Evolutionary conservation across 352 stramenopile genomes (phyloP).

Genomic region (Albugo laibachii): DNA sequence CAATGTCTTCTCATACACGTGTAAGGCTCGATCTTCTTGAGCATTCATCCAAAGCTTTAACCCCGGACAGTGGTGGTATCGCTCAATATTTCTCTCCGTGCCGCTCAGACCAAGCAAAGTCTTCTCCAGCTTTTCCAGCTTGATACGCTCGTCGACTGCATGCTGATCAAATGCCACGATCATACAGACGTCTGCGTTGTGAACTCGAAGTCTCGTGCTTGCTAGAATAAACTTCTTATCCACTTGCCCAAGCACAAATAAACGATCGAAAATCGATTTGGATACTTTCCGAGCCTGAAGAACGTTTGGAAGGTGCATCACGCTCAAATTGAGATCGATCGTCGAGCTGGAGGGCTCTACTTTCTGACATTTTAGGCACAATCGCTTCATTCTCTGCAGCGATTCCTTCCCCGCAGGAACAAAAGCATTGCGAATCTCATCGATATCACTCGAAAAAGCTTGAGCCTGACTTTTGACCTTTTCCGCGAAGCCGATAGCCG

Average conservation of each 20-base stretch:
- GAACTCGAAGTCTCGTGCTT: constrained; percentile 1
- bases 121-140: constrained; percentile 64
- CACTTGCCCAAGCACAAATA: constrained; percentile 75
- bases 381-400: background rate
- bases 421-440: too few species aligned
- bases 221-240: constrained; percentile 83
- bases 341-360: background rate
- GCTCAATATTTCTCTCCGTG: constrained; percentile 26
- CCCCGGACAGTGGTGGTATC: constrained; percentile 25
- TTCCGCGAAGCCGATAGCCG: too few species aligned
- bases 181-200: constrained; percentile 8
- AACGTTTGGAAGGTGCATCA: constrained; percentile 1
- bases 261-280: constrained; percentile 31
- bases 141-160: constrained; percentile 77
- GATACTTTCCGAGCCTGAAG: constrained; percentile 22
- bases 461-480: too few species aligned
- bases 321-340: constrained; percentile 2
- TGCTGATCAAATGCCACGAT: constrained; percentile 59
- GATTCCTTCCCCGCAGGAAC: background rate
- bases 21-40: constrained; percentile 23
- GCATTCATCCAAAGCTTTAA: constrained; percentile 33
- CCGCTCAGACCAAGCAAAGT: constrained; percentile 34
- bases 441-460: too few species aligned
- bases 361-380: background rate
- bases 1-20: constrained; percentile 25